Evolutionary conservation across 2,329 filamentous ascomycete genomes (phyloP).

Genomic region (Podosphaera aphanis): DNA sequence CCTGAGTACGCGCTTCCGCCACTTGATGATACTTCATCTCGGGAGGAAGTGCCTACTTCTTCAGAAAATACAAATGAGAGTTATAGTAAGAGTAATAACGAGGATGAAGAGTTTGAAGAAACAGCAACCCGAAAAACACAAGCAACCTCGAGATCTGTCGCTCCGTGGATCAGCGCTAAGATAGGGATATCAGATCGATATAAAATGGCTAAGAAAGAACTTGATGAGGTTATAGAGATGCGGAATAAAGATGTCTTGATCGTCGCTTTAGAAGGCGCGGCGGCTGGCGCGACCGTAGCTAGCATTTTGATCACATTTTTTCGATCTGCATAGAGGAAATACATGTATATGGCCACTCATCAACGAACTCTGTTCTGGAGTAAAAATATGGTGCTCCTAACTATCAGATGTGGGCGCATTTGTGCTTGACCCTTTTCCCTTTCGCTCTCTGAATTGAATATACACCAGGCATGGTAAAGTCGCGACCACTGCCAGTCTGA

Average conservation of each 20-base stretch:
- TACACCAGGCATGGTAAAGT: too few species aligned
- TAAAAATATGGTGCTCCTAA: too few species aligned
- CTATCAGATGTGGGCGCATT: too few species aligned
- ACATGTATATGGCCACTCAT: not conserved
- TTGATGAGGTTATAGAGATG: constrained; percentile 37
- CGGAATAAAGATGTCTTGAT: constrained; percentile 47
- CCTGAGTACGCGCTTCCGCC: not conserved
- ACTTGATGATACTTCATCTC: not conserved
- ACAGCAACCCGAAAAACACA: too few species aligned
- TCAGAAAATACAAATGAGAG: not conserved
- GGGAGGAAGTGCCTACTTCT: not conserved
- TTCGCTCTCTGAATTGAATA: too few species aligned
- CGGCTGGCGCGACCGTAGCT: constrained; percentile 38
- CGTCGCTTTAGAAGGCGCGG: constrained; percentile 42
- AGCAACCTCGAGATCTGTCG: not conserved
- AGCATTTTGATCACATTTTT: constrained; percentile 18
- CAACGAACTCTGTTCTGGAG: not conserved
- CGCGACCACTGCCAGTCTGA: too few species aligned
- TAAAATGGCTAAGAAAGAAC: constrained; percentile 23
- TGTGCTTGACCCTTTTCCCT: too few species aligned
- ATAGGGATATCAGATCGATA: constrained; percentile 4
- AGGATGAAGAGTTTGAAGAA: not conserved
- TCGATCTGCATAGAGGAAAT: not conserved
- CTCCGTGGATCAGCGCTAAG: not conserved
- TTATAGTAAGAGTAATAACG: not conserved